Evolutionary conservation across 108 stramenopile species (phyloP).

Genomic region (Licmophora abbreviata): DNA sequence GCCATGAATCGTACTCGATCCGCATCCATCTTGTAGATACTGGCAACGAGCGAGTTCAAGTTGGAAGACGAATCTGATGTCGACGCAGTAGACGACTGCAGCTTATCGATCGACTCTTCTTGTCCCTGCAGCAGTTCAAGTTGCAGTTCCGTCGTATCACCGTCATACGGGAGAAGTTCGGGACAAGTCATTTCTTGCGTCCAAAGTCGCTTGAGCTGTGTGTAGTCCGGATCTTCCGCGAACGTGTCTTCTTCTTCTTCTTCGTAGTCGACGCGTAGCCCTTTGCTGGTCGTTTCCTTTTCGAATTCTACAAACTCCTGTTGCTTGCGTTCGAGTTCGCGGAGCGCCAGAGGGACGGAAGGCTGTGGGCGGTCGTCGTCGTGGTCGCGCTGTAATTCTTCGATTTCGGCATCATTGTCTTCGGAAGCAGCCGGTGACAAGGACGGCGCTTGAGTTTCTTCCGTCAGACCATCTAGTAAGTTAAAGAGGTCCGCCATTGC

Average conservation of each 20-base stretch:
- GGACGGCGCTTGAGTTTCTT: no score
- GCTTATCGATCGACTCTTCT: conserved; percentile 48
- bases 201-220: conserved; percentile 49
- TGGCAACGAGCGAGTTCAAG: conserved; percentile 42
- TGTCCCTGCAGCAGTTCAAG: conserved; percentile 39
- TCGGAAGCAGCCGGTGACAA: not conserved
- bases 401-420: not conserved
- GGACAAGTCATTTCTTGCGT: conserved; percentile 55
- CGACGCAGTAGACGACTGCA: conserved; percentile 9
- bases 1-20: conserved; percentile 63
- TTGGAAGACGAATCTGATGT: conserved; percentile 16
- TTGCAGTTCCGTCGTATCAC: conserved; percentile 32
- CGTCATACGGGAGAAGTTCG: conserved; percentile 51
- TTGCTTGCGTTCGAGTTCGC: conserved; percentile 10
- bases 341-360: conserved; percentile 15
- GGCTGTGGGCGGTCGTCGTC: no score
- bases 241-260: not conserved
- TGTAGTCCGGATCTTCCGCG: conserved; percentile 39
- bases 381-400: not conserved
- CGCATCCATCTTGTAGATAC: conserved; percentile 54
- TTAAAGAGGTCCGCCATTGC: conserved; percentile 74
- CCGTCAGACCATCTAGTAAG: conserved; percentile 47
- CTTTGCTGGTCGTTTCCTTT: no score
- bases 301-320: no score
- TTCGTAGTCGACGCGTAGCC: not conserved